Percentiles rank a stretch among this genome's conserved stretches.
phyloP scores from a whole-genome alignment of 805 yeast species.

The Candida loeiensis region DNA sequence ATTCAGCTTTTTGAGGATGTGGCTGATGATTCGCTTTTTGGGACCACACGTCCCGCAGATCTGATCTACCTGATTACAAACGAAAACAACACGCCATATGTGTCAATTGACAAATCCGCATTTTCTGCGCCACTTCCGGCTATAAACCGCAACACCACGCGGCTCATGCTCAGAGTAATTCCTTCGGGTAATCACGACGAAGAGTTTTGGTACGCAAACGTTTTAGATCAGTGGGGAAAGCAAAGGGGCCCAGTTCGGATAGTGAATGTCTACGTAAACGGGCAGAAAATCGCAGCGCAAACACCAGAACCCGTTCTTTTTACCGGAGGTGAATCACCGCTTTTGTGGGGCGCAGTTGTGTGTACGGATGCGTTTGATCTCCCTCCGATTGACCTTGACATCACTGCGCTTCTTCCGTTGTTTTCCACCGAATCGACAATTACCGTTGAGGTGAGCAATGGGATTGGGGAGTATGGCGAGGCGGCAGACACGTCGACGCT shows the following conservation, averaged over 20 bases:
- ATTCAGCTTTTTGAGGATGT: not conserved
- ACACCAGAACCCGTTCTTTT: slow-evolving; percentile 72
- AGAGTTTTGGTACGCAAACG: slow-evolving; percentile 79
- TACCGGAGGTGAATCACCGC: slow-evolving; percentile 80
- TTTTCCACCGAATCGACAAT: slow-evolving; percentile 47
- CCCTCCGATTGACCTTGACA: slow-evolving; percentile 63
- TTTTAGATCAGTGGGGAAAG: slow-evolving; percentile 44
- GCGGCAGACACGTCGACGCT: slow-evolving; percentile 29
- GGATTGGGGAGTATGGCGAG: slow-evolving; percentile 35
- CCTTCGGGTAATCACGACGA: slow-evolving; percentile 76
- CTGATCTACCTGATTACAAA: slow-evolving; percentile 35
- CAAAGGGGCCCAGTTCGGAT: slow-evolving; percentile 68
- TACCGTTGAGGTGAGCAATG: slow-evolving; percentile 51
- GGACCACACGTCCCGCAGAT: slow-evolving; percentile 9
- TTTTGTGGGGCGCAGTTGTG: slow-evolving; percentile 79
- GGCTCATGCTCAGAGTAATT: slow-evolving; percentile 54
- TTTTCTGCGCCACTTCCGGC: slow-evolving; percentile 41
- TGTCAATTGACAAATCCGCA: slow-evolving; percentile 42
- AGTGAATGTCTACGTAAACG: slow-evolving; percentile 60
- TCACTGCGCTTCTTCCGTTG: slow-evolving; percentile 67
- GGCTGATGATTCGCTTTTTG: no score
- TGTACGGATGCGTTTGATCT: slow-evolving; percentile 72
- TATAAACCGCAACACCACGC: slow-evolving; percentile 54
- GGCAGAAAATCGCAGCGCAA: slow-evolving; percentile 53
- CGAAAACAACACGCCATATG: not conserved